Conservation (phyloP, 805 yeast species). For the Saccharomycopsis selenospora region DNA sequence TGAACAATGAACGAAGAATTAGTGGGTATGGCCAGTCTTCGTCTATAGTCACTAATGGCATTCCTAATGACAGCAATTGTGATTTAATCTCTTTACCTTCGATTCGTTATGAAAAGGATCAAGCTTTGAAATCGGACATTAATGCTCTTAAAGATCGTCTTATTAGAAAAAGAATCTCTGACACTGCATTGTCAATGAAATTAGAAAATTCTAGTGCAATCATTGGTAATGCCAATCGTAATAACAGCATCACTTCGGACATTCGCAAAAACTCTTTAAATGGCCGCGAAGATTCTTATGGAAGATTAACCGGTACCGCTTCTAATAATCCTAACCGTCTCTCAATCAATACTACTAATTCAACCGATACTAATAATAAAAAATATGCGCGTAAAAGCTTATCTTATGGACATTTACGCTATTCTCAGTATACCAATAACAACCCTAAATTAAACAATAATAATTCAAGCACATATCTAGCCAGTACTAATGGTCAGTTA, state of each 20-base stretch:
- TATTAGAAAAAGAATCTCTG: constrained; percentile 18
- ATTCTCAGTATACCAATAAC: constrained; percentile 18
- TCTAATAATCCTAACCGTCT: neutral
- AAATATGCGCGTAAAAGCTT: constrained; percentile 8
- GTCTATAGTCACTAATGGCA: neutral
- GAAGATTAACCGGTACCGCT: constrained; percentile 12
- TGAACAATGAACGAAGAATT: constrained; percentile 9
- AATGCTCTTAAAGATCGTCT: constrained; percentile 16
- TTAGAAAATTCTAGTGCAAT: too few species aligned
- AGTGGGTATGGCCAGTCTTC: constrained; percentile 4
- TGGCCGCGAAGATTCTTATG: constrained; percentile 16
- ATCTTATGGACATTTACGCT: constrained; percentile 16
- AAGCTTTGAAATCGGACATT: constrained; percentile 18
- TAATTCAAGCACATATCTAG: too few species aligned
- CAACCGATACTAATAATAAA: neutral
- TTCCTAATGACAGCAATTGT: constrained; percentile 3
- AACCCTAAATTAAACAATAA: constrained; percentile 3
- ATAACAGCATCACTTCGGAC: neutral
- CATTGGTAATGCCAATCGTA: too few species aligned
- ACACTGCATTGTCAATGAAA: constrained; percentile 19
- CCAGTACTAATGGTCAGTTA: too few species aligned
- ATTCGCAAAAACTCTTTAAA: neutral
- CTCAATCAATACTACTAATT: neutral
- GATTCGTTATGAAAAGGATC: constrained; percentile 15
- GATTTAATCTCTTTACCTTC: constrained; percentile 16